A percentile compares a stretch with the other conserved stretches of the same genome.
phyloP scores from a whole-genome alignment of 2,329 filamentous ascomycete species.

The Penicillium sp. region DNA sequence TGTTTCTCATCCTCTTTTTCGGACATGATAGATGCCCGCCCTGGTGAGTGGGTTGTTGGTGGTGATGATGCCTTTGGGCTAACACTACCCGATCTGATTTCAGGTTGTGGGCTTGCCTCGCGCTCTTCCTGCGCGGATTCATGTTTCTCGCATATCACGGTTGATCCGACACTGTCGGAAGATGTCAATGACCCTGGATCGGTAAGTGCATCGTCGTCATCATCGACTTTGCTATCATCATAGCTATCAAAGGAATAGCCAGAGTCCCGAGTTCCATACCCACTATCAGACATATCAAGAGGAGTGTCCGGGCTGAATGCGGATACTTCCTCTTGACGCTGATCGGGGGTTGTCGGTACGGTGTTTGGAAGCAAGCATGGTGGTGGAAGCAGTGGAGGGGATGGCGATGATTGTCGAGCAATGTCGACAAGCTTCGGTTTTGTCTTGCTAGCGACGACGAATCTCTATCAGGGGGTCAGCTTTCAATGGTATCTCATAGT shows the following conservation, averaged over 20 bases:
- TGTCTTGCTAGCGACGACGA: conserved; percentile 37
- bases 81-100: conserved; percentile 24
- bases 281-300: conserved; percentile 36
- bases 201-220: conserved; percentile 25
- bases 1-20: conserved; percentile 31
- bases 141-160: conserved; percentile 24
- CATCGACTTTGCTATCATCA: conserved; percentile 20
- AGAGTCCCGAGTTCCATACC: conserved; percentile 32
- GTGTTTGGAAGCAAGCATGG: conserved; percentile 21
- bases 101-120: conserved; percentile 19
- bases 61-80: conserved; percentile 19
- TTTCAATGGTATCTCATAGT: not conserved
- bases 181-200: conserved; percentile 28
- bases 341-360: conserved; percentile 37
- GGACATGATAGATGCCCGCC: conserved; percentile 21
- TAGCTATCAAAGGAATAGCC: conserved; percentile 27
- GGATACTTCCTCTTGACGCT: conserved; percentile 36
- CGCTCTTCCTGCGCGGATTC: conserved; percentile 18
- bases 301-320: conserved; percentile 43
- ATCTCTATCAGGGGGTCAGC: conserved; percentile 24
- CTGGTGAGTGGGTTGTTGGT: conserved; percentile 15
- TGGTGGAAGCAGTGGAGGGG: conserved; percentile 24
- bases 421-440: conserved; percentile 41
- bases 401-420: conserved; percentile 35
- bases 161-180: conserved; percentile 29